These are phyloP conservation scores for Vigna trinervia DNA, from an alignment of 306 rosid genomes.

Conservation along the genomic window DNA sequence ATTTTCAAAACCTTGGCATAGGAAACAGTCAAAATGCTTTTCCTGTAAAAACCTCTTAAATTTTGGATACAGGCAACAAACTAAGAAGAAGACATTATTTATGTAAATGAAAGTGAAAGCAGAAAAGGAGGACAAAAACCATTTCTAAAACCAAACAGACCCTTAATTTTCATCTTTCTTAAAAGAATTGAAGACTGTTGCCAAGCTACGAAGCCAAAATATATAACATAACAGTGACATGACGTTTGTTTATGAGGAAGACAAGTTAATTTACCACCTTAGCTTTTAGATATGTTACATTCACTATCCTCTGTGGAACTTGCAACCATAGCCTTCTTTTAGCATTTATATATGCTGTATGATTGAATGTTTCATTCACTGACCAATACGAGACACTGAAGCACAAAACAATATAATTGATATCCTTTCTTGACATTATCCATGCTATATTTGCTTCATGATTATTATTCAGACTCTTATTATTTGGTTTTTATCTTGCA, in stretches of 20 bases:
- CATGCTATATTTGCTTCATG: not conserved
- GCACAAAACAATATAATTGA: not conserved
- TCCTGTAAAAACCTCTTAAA: too few relatives aligned
- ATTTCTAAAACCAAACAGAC: not conserved
- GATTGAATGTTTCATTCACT: not conserved
- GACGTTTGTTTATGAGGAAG: too few relatives aligned
- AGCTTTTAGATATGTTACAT: not conserved
- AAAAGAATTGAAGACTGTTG: too few relatives aligned
- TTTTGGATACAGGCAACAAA: too few relatives aligned
- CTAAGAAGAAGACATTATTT: too few relatives aligned
- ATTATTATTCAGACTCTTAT: not conserved
- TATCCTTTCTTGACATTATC: not conserved
- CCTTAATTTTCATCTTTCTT: not conserved
- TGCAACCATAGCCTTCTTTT: not conserved
- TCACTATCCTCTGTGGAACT: not conserved
- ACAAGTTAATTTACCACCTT: not conserved
- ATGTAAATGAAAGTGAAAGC: too few relatives aligned
- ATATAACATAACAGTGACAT: too few relatives aligned
- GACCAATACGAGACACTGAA: not conserved
- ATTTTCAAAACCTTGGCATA: too few relatives aligned
- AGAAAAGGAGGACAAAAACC: too few relatives aligned
- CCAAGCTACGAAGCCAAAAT: too few relatives aligned
- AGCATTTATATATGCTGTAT: not conserved
- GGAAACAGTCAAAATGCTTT: too few relatives aligned
- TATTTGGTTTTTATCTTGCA: not conserved